Percentiles rank a stretch among this genome's conserved stretches.
phyloP scores from a whole-genome alignment of 2,329 filamentous ascomycete genomes.

The Fusarium oxysporum region DNA sequence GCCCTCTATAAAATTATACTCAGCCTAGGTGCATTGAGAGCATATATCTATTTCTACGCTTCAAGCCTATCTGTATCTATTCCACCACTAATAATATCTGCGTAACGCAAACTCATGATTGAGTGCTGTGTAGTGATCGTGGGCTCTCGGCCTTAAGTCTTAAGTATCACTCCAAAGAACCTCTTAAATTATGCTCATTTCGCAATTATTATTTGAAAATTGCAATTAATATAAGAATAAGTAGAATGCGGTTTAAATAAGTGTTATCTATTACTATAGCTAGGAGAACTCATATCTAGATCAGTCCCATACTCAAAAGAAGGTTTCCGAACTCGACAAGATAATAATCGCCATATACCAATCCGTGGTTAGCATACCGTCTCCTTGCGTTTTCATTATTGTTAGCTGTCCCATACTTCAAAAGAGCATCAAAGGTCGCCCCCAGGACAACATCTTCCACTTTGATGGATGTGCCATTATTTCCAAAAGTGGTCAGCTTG shows the following conservation, averaged over 20 bases:
- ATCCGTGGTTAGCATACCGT: constrained; percentile 52
- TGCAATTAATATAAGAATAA: not conserved
- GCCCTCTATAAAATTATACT: accelerated
- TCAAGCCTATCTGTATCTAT: not conserved
- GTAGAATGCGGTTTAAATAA: accelerated
- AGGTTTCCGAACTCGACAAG: constrained; percentile 60
- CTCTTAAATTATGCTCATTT: accelerated
- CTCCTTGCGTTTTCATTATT: constrained; percentile 47
- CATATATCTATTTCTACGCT: accelerated
- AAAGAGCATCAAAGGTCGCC: constrained; percentile 45
- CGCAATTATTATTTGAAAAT: too few species aligned
- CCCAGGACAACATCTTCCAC: constrained; percentile 14
- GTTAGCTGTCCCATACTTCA: constrained; percentile 50
- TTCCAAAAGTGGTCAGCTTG: not conserved
- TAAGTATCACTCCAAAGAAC: accelerated
- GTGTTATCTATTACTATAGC: accelerated
- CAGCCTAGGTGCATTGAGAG: not conserved
- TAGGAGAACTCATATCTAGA: not conserved
- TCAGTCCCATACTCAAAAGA: constrained; percentile 52
- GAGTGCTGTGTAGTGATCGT: not conserved
- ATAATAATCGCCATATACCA: constrained; percentile 64
- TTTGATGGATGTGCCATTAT: constrained; percentile 7
- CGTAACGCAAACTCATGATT: accelerated
- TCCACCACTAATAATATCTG: not conserved
- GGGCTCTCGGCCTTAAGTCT: not conserved